phyloP scores from a whole-genome alignment of 768 basidiomycete species.

The Podaxis sp. region DNA sequence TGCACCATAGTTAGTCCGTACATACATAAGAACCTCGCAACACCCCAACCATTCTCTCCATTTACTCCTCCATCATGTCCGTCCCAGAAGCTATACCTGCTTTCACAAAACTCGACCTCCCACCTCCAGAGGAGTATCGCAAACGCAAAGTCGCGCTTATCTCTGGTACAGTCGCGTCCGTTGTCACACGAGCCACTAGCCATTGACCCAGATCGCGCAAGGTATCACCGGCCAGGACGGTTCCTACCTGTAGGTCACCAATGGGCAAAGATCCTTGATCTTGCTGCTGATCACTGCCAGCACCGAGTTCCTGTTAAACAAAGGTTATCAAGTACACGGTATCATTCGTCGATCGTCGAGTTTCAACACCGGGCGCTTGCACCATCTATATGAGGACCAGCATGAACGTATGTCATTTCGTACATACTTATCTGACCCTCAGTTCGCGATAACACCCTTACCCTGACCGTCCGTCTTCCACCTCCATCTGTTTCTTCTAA shows the following conservation, averaged over 20 bases:
- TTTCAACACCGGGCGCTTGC: constrained; percentile 95
- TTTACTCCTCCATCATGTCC: constrained; percentile 33
- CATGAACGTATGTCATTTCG: constrained; percentile 70
- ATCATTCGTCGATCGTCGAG: constrained; percentile 97
- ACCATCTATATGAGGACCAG: constrained; percentile 90
- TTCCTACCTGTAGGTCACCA: constrained; percentile 75
- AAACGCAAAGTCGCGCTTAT: constrained; percentile 93
- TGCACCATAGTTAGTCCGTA: not conserved
- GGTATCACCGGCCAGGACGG: constrained; percentile 97
- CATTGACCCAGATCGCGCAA: constrained; percentile 26
- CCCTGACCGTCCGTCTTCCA: not conserved
- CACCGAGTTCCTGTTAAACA: constrained; percentile 78
- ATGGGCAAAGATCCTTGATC: not conserved
- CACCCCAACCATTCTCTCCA: constrained; percentile 7
- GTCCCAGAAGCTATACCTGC: constrained; percentile 34
- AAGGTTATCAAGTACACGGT: constrained; percentile 92
- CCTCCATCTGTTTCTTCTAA: not conserved
- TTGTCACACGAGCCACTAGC: not conserved
- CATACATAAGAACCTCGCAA: not conserved
- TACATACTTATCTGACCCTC: not conserved
- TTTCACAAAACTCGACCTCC: constrained; percentile 56
- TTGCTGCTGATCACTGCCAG: constrained; percentile 32
- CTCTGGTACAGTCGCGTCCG: constrained; percentile 54
- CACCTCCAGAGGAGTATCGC: constrained; percentile 77
- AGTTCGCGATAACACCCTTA: not conserved